Conservation (phyloP, 2,329 filamentous ascomycete genomes). For the Trichoderma lentiforme region DNA sequence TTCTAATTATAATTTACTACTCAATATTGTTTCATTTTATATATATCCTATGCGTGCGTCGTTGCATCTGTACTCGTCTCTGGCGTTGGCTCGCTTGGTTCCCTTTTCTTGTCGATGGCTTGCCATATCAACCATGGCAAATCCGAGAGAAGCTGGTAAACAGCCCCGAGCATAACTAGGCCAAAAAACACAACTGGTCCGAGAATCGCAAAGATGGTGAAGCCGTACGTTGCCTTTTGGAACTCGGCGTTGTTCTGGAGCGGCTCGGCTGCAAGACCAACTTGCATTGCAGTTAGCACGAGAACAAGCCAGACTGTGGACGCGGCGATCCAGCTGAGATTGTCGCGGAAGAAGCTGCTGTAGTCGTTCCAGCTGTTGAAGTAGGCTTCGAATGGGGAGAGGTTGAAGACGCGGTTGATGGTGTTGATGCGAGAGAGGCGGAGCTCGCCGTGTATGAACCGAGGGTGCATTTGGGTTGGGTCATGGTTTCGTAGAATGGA, state of each 20-base stretch:
- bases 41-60: not conserved
- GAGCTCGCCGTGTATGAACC: not conserved
- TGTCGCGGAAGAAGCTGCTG: not conserved
- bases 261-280: not conserved
- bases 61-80: not conserved
- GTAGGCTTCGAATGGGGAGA: not conserved
- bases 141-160: not conserved
- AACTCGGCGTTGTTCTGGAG: not conserved
- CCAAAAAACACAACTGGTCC: not conserved
- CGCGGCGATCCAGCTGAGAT: not conserved
- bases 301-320: not conserved
- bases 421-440: not conserved
- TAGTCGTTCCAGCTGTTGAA: not conserved
- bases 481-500: not conserved
- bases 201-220: not conserved
- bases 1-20: not conserved
- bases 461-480: not conserved
- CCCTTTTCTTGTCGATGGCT: not conserved
- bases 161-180: not conserved
- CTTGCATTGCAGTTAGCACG: not conserved
- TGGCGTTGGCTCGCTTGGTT: not conserved
- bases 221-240: not conserved
- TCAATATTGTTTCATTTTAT: not conserved
- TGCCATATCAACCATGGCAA: not conserved
- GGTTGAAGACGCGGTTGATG: not conserved